Evolutionary conservation across 768 basidiomycete species (phyloP), one percentile per base, ranked within the genome.

Genomic region (Serendipita sp.): DNA sequence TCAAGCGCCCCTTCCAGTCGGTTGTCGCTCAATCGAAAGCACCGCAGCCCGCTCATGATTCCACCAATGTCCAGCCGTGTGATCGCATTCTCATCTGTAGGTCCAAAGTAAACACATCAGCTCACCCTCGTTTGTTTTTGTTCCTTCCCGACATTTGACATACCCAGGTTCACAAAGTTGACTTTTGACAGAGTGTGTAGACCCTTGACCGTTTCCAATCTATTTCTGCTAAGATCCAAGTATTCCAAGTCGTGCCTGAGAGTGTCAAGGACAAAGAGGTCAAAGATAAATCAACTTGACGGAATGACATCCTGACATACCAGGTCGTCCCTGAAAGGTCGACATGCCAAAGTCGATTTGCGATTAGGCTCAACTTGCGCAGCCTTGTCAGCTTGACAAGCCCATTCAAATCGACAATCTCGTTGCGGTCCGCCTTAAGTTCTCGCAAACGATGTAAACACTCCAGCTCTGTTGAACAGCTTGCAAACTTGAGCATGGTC

Each of bases 361-460:
- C 83, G 72, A 85, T 83, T 66, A 91, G 74, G 70, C 88, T 91
- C 65, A 98, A 78, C 75, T 91, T 90, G 70, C 86, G 81, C 32
- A 99, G 83, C 18, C 84, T 81, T 69, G 89, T 87, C 78, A 97
- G 81, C 66, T 78, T 78, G 71, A 88, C 81, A 51, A 99, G 76
- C 1, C 93, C 92, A 46, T 86, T 84, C 15, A 91, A 69, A 71
- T 79, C 83, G 16, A 73, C 75, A 68, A 99, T 86, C 72, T 78
- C 79, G 75, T 97, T 98, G 63, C 83, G 81, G 72, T 98, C 91
- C n/a, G 89, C 88, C 65, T 83, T 86, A 64, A 99, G 82, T 72
- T 97, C 92, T 41, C 91, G 83, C 64, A 98, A 77, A 72, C 90
- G 91, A 66, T 83, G 80, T 64, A 98, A 80, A 72, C 88, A 90